Percentiles rank a stretch among this genome's conserved stretches.
These are phyloP conservation scores for Endocladia muricata DNA, from an alignment of 31 red algal genomes.

Conservation along the genomic window DNA sequence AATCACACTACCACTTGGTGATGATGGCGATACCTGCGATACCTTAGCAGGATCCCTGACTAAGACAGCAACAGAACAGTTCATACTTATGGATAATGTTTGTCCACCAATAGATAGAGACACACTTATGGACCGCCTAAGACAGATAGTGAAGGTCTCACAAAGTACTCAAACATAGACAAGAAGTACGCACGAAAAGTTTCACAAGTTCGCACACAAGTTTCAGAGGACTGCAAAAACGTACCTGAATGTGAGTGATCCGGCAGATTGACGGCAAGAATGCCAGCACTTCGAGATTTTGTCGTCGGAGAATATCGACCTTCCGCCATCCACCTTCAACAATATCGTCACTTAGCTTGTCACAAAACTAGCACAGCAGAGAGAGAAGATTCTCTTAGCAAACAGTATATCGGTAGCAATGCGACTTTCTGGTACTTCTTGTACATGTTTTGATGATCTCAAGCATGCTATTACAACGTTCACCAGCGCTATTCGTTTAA, in stretches of 20 bases:
- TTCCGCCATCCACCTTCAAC: not conserved
- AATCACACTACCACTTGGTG: not conserved
- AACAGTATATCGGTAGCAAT: too few species aligned
- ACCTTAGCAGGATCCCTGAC: not conserved
- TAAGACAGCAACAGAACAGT: not conserved
- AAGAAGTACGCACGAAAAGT: not conserved
- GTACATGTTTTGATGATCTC: too few species aligned
- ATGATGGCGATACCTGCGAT: not conserved
- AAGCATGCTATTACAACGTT: too few species aligned
- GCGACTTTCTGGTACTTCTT: too few species aligned
- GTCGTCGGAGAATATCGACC: not conserved
- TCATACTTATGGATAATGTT: not conserved
- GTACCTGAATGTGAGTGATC: not conserved
- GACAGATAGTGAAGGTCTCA: not conserved
- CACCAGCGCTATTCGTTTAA: too few species aligned
- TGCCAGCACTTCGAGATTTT: not conserved
- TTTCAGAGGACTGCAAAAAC: not conserved
- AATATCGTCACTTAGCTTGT: not conserved
- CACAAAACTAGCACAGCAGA: not conserved
- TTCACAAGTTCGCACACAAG: not conserved
- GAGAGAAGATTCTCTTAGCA: too few species aligned
- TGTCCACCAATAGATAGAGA: not conserved
- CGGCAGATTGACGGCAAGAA: not conserved
- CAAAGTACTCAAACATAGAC: not conserved
- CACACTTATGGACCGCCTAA: not conserved